These are phyloP conservation scores for Tetrahymena borealis DNA, from an alignment of 73 alveolate species.

Conservation along the genomic window DNA sequence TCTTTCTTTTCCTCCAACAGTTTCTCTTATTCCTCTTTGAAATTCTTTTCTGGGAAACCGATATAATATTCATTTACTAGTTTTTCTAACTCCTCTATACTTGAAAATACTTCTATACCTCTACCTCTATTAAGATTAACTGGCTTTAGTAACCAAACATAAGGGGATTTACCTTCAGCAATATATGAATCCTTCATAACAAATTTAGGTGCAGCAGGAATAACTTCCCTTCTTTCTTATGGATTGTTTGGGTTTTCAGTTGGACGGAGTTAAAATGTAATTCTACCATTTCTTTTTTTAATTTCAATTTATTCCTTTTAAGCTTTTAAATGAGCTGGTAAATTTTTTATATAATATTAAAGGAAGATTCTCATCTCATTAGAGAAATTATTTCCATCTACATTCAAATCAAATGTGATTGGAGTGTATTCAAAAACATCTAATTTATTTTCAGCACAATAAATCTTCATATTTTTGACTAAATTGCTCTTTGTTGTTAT, in stretches of 20 bases:
- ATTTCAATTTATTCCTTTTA: background rate
- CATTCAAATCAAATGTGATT: background rate
- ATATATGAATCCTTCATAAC: background rate
- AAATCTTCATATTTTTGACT: background rate
- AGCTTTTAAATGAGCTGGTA: background rate
- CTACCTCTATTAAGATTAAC: conserved; percentile 73
- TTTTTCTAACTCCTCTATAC: conserved; percentile 43
- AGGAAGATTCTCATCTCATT: background rate
- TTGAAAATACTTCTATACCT: conserved; percentile 65
- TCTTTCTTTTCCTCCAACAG: background rate
- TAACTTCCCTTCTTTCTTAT: background rate
- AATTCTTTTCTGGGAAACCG: conserved; percentile 29
- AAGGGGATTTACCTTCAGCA: background rate
- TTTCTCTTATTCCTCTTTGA: background rate
- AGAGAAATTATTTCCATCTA: background rate
- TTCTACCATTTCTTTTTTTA: background rate
- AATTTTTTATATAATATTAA: background rate
- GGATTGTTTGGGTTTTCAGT: background rate
- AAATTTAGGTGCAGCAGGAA: background rate
- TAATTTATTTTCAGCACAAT: background rate
- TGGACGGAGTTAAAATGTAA: background rate
- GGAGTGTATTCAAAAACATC: background rate
- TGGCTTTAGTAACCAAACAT: conserved; percentile 78
- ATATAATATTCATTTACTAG: conserved; percentile 43
- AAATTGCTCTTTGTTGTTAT: background rate